phyloP scores from a whole-genome alignment of 2,329 filamentous ascomycete genomes.

The Epicoccum nigrum region DNA sequence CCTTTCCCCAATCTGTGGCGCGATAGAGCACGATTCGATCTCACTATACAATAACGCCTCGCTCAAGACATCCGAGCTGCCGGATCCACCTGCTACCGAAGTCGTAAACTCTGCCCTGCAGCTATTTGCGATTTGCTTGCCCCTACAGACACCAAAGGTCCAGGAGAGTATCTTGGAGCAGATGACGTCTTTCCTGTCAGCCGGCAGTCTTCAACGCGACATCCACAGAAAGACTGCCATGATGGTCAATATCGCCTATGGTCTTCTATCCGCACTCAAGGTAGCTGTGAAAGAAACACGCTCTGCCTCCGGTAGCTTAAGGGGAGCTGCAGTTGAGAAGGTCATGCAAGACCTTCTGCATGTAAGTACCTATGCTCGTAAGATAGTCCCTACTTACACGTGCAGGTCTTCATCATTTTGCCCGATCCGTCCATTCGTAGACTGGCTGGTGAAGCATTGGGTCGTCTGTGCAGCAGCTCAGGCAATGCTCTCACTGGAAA shows the following conservation, averaged over 20 bases:
- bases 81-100: constrained; percentile 86
- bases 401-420: constrained; percentile 74
- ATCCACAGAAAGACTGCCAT: constrained; percentile 89
- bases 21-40: constrained; percentile 87
- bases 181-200: constrained; percentile 85
- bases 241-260: constrained; percentile 85
- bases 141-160: constrained; percentile 85
- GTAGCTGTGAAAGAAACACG: constrained; percentile 82
- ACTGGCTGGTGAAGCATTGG: constrained; percentile 83
- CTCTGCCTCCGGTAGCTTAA: constrained; percentile 74
- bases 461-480: constrained; percentile 80
- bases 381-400: constrained; percentile 6
- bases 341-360: constrained; percentile 72
- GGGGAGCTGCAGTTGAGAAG: constrained; percentile 77
- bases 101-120: constrained; percentile 94
- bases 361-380: constrained; percentile 62
- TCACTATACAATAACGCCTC: constrained; percentile 71
- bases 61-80: constrained; percentile 57
- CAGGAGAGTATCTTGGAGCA: constrained; percentile 97
- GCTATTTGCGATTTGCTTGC: constrained; percentile 88
- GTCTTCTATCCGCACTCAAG: constrained; percentile 78
- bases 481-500: constrained; percentile 88
- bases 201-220: constrained; percentile 79
- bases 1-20: constrained; percentile 73
- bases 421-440: constrained; percentile 85